Percentiles rank a stretch among this genome's conserved stretches.
Conservation (phyloP, 805 yeast species). For the Saccharomycopsis schoenii region DNA sequence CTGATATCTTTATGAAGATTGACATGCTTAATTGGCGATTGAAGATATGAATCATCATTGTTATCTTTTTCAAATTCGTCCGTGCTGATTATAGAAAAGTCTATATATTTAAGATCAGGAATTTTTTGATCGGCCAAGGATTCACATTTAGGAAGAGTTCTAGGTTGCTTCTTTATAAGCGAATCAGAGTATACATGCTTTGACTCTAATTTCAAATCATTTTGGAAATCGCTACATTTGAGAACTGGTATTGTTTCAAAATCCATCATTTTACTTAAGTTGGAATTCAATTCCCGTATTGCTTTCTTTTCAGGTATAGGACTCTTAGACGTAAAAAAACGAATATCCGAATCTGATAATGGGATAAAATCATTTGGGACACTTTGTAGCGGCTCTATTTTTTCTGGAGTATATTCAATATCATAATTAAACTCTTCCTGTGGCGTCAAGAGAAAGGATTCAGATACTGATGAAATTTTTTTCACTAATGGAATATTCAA, state of each 20-base stretch:
- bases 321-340: slow-evolving; percentile 20
- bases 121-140: slow-evolving; percentile 9
- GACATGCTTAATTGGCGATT: slow-evolving; percentile 2
- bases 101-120: slow-evolving; percentile 7
- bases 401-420: slow-evolving; percentile 39
- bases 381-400: slow-evolving; percentile 30
- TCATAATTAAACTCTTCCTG: slow-evolving; percentile 27
- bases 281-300: background rate
- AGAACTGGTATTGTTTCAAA: slow-evolving; percentile 14
- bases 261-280: slow-evolving; percentile 1
- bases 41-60: background rate
- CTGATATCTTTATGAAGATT: background rate
- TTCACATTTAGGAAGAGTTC: slow-evolving; percentile 1
- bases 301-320: slow-evolving; percentile 12
- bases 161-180: slow-evolving; percentile 14
- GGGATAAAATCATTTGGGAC: slow-evolving; percentile 38
- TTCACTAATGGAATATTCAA: background rate
- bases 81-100: slow-evolving; percentile 1
- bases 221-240: background rate
- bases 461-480: background rate
- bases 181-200: background rate
- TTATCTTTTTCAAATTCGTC: background rate
- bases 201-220: background rate
- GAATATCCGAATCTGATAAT: slow-evolving; percentile 27
- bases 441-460: background rate